Conservation (phyloP, 2,329 filamentous ascomycete genomes). For the Sporothrix pallida region DNA sequence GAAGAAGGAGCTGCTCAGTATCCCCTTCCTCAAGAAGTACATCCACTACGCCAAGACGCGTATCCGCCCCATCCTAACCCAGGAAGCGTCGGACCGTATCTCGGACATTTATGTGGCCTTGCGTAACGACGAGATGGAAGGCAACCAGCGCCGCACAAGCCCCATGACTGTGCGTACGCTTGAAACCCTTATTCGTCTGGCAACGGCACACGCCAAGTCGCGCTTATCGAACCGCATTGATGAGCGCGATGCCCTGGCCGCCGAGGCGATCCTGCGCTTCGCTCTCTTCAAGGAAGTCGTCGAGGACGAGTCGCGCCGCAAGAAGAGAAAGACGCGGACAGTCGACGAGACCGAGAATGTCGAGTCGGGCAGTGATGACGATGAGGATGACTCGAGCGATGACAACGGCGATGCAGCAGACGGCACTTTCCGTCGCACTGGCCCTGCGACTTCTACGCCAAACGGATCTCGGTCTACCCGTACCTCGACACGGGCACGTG, state of each 20-base stretch:
- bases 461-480: conserved; percentile 43
- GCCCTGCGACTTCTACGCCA: conserved; percentile 42
- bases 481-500: conserved; percentile 44
- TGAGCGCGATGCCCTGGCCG: conserved; percentile 83
- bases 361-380: conserved; percentile 65
- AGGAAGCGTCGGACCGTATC: conserved; percentile 90
- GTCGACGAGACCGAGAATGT: conserved; percentile 56
- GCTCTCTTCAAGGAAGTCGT: conserved; percentile 97
- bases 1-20: conserved; percentile 86
- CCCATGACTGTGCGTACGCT: conserved; percentile 97
- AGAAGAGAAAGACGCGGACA: conserved; percentile 73
- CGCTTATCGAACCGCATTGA: conserved; percentile 87
- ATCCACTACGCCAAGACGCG: conserved; percentile 96
- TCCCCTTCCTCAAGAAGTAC: conserved; percentile 99
- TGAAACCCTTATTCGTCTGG: conserved; percentile 96
- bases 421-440: conserved; percentile 56
- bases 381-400: conserved; percentile 37
- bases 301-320: conserved; percentile 77
- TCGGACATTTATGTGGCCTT: conserved; percentile 88
- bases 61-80: conserved; percentile 87
- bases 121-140: conserved; percentile 93
- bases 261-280: conserved; percentile 88
- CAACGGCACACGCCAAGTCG: conserved; percentile 93
- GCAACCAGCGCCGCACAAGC: conserved; percentile 89
- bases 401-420: conserved; percentile 49